Conservation (phyloP, 805 yeast species). For the Saturnispora kantuleensis region DNA sequence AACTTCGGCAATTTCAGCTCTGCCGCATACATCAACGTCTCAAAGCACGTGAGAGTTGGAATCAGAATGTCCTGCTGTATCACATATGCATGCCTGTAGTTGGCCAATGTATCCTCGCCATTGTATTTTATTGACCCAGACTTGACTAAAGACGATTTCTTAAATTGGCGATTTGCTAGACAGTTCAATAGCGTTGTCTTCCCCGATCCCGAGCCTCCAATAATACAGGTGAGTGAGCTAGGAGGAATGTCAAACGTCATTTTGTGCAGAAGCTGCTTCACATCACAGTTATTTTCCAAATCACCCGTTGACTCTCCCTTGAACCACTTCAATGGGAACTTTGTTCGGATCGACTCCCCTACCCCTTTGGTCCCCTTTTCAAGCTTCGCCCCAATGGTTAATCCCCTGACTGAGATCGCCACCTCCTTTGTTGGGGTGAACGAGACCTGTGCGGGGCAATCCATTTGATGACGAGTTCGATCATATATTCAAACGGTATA, state of each 20-base stretch:
- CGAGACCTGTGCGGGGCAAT: no score
- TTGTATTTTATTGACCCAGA: constrained; percentile 38
- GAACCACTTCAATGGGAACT: no score
- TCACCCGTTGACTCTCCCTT: constrained; percentile 5
- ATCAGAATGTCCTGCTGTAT: constrained; percentile 66
- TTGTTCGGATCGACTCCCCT: no score
- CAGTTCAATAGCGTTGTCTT: constrained; percentile 72
- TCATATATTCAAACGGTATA: no score
- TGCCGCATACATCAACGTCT: constrained; percentile 62
- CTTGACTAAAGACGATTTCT: constrained; percentile 23
- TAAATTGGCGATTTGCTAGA: constrained; percentile 39
- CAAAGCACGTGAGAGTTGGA: constrained; percentile 64
- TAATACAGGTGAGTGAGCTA: constrained; percentile 63
- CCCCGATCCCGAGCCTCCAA: constrained; percentile 86
- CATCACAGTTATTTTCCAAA: constrained; percentile 13
- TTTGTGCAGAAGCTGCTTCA: constrained; percentile 35
- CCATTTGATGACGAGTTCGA: no score
- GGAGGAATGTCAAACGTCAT: constrained; percentile 50
- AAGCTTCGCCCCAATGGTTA: no score
- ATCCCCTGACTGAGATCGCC: no score
- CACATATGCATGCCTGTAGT: constrained; percentile 47
- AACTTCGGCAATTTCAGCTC: constrained; percentile 51
- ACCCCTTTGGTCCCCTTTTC: no score
- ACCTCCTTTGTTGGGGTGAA: no score
- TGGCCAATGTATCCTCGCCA: constrained; percentile 20